Base-by-base conservation (phyloP, 1,139 yeast species). In the Kluyveromyces sp. region DNA sequence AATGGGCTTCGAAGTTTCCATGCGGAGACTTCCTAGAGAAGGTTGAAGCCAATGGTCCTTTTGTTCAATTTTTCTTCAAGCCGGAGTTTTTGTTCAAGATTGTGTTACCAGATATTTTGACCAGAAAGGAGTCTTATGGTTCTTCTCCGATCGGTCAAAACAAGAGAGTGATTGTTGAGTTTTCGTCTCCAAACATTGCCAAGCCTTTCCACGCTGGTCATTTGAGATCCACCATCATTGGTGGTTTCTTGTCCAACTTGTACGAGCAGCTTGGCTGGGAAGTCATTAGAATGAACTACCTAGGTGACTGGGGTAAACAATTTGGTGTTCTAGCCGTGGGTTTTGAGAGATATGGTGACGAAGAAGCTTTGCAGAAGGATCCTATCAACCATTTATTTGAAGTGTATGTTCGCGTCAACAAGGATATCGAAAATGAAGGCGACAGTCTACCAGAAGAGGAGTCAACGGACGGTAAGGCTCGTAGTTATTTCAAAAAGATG, bases 191-290 rank as follows among this genome's bases (percentile, higher is more conserved):
- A 54, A 92, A 92, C 65, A 92, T 92, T 61, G 99, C 99, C 53
- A 92, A 92, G 68, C 98, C 98, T 12, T 92, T 92, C 83, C 99
- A 92, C 63, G 99, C 99, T 47, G 99, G 99, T 47, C 99, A 92
- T 67, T 79, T 92, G 68, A 82, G 99, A 70, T 86, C 96, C 35
- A 92, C 99, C 33, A 92, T 92, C 62, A 92, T 92, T 63, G 99
- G 99, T 57, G 97, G 98, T n/a, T 92, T 88, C 70, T 67, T 94
- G 46, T 69, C 95, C 39, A 92, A 89, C 66, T 74, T 92, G 64
- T 87, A 92, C 63, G 96, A 89, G 67, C 80, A 80, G 55, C 72
- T 83, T 47, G 97, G 97, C 35, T 92, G 92, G 84, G 78, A 86
- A 15, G 98, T 94, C 36, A 70, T 76, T 53, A 80, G 96, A 70